A percentile compares a stretch with the other conserved stretches of the same genome.
These are phyloP conservation scores for Eucalyptus marginata DNA, from an alignment of 345 rosid genomes.

Conservation along the genomic window DNA sequence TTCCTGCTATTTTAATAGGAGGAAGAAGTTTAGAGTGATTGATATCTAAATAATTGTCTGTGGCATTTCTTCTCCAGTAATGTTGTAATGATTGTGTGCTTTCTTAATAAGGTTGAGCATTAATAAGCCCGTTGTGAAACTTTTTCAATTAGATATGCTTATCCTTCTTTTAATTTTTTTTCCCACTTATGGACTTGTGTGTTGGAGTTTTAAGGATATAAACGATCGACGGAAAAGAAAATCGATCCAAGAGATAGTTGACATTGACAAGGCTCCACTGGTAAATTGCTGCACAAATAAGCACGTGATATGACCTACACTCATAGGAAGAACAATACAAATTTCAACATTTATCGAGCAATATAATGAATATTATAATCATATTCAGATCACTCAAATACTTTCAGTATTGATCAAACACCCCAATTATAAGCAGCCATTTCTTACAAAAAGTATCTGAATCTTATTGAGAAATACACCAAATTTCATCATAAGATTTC, in stretches of 20 bases:
- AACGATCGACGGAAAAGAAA: not conserved
- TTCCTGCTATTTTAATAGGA: not conserved
- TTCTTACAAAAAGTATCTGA: not conserved
- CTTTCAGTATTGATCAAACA: not conserved
- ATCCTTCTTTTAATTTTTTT: not conserved
- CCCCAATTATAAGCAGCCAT: not conserved
- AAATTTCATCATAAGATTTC: not conserved
- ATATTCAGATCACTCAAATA: not conserved
- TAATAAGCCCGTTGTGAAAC: not conserved
- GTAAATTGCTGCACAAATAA: not conserved
- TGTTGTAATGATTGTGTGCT: not conserved
- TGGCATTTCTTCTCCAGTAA: not conserved
- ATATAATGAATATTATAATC: not conserved
- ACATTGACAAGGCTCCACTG: not conserved
- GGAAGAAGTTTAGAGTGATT: not conserved
- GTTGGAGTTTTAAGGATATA: not conserved
- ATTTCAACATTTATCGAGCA: not conserved
- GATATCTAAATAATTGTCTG: not conserved
- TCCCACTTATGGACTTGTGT: not conserved
- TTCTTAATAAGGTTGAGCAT: not conserved
- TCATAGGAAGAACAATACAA: rapidly evolving
- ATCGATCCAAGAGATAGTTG: not conserved
- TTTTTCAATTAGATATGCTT: not conserved
- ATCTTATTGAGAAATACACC: not conserved
- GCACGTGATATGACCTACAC: rapidly evolving